A percentile compares a stretch with the other conserved stretches of the same genome.
Evolutionary conservation across 139 green algal genomes (phyloP).

Genomic region (Trebouxia sp.): DNA sequence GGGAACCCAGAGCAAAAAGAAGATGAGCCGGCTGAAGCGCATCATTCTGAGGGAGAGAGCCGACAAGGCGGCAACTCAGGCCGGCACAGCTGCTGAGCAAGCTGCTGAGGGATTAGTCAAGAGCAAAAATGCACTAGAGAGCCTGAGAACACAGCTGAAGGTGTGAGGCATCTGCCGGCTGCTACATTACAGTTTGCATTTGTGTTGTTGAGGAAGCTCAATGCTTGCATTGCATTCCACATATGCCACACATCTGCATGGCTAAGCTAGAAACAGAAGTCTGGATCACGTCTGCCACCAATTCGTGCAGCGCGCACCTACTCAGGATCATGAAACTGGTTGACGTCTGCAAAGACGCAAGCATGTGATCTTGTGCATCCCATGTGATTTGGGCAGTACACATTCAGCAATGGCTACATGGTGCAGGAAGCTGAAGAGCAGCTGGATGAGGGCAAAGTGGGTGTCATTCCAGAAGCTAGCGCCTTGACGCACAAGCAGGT

Average conservation of each 20-base stretch:
- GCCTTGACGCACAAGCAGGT: conserved; percentile 34
- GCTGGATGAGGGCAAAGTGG: background rate
- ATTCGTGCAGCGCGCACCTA: background rate
- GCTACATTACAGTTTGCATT: background rate
- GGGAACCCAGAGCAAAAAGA: conserved; percentile 42
- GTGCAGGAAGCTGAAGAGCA: conserved; percentile 16
- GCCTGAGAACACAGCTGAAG: conserved; percentile 16
- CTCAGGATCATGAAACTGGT: no score
- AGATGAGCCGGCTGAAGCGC: conserved; percentile 59
- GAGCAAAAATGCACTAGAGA: background rate
- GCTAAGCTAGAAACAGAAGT: background rate
- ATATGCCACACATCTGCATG: background rate
- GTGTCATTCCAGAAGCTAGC: background rate
- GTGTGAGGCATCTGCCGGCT: background rate
- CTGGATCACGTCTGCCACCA: background rate
- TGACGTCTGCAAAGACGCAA: no score
- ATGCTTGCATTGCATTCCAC: background rate
- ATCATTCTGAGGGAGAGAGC: conserved; percentile 45
- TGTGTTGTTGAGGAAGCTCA: background rate
- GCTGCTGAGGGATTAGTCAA: conserved; percentile 9
- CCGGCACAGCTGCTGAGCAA: background rate
- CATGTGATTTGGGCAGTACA: background rate
- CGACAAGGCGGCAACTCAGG: conserved; percentile 32
- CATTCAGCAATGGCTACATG: background rate
- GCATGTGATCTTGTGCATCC: background rate